A percentile compares a stretch with the other conserved stretches of the same genome.
Conservation (phyloP, 1,139 yeast genomes). For the Suhomyces panamericanus region DNA sequence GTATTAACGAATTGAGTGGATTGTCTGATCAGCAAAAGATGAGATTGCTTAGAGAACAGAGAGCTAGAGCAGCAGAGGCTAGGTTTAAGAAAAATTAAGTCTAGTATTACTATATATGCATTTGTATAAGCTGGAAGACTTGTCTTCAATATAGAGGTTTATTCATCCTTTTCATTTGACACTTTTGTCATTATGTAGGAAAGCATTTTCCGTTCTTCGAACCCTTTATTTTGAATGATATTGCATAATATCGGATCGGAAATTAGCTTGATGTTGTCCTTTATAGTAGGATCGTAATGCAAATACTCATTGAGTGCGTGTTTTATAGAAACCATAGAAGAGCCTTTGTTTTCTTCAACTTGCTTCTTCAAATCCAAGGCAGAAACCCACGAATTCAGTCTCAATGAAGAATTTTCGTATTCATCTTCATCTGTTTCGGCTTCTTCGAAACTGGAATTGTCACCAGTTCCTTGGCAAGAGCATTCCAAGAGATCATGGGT, state of each 20-base stretch:
- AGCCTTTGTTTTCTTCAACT: conserved; percentile 29
- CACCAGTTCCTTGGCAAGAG: conserved; percentile 56
- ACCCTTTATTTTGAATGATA: conserved; percentile 16
- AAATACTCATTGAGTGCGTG: conserved; percentile 60
- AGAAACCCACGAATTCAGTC: conserved; percentile 43
- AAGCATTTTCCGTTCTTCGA: conserved; percentile 9
- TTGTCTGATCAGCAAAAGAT: conserved; percentile 65
- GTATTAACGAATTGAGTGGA: conserved; percentile 32
- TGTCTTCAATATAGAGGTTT: not conserved
- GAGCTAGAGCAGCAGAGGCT: conserved; percentile 97
- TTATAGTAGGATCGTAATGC: conserved; percentile 53
- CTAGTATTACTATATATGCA: not conserved
- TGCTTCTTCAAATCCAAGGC: conserved; percentile 50
- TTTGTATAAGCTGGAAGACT: not conserved
- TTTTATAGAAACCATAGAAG: conserved; percentile 43
- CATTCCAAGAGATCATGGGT: conserved; percentile 89
- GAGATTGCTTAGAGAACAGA: conserved; percentile 84
- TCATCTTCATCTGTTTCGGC: conserved; percentile 18
- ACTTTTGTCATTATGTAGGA: conserved; percentile 20
- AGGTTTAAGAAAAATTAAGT: conserved; percentile 44
- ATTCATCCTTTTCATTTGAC: not conserved
- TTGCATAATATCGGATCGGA: conserved; percentile 16
- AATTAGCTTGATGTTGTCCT: conserved; percentile 3
- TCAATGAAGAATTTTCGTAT: conserved; percentile 6
- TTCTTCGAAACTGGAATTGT: conserved; percentile 19